Evolutionary conservation across 1,139 yeast species (phyloP), one percentile per base, ranked within the genome.

Genomic region (Pneumocystis canis): DNA sequence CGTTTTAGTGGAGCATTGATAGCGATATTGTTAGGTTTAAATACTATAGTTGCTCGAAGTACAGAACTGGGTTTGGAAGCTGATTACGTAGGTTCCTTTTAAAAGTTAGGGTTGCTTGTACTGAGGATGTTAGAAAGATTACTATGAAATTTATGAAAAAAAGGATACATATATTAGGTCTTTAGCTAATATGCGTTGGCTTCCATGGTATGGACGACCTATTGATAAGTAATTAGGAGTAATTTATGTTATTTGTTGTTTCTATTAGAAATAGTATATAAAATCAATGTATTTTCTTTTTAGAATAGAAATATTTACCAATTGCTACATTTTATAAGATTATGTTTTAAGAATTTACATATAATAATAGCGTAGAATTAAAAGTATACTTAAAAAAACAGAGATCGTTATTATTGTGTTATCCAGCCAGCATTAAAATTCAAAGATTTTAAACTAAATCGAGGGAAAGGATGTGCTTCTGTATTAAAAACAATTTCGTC

Each of bases 401-500:
- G n/a, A n/a, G n/a, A n/a, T n/a, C n/a, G n/a, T n/a, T n/a, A 40
- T 40, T 25, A 47, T 3, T 47, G 14, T 47, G 20, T 1, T 5
- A 9, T 20, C 54, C 54, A 47, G 16, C 54, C 30, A 16, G 25
- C 39, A 58, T 57, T 37, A 14, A 58, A 40, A 4, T 40, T 35
- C 5, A 59, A 54, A 25, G 31, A 25, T 18, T 37, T 11, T 39
- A 28, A 16, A 18, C 11, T 31, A 6, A 56, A 56, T 20, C 30
- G 32, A 35, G 47, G 58, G 39, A 63, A n/a, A 14, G 96, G 96
- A 72, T 90, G 97, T 0, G 94, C 97, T 70, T 90, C 97, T 0
- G 97, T 90, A 11, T 96, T 86, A 69, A 89, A 90, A 0, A 90
- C 78, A 74, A 85, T 79, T 68, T 84, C 85, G 58, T 82, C 81